phyloP scores from a whole-genome alignment of 176 grass and related monocot genomes.

The Zea luxurians region DNA sequence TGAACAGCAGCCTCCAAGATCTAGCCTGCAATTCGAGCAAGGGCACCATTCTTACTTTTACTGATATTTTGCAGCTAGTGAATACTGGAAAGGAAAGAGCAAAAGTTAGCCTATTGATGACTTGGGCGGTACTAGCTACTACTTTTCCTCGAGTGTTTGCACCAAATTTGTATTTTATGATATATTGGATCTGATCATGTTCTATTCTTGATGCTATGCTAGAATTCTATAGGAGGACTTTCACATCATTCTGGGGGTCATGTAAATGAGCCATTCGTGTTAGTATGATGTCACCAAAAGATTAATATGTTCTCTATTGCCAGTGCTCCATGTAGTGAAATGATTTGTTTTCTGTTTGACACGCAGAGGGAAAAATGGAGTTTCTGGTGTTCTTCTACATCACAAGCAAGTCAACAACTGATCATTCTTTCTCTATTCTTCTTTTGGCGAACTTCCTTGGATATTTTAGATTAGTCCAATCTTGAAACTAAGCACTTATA shows the following conservation, averaged over 20 bases:
- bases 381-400: conserved; percentile 94
- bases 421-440: conserved; percentile 44
- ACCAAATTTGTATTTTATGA: conserved; percentile 6
- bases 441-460: conserved; percentile 33
- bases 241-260: conserved; percentile 88
- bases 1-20: not conserved
- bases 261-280: conserved; percentile 94
- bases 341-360: conserved; percentile 30
- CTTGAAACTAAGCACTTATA: conserved; percentile 21
- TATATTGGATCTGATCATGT: conserved; percentile 36
- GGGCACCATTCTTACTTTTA: conserved; percentile 20
- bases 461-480: conserved; percentile 21
- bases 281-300: conserved; percentile 35
- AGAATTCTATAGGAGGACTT: conserved; percentile 96
- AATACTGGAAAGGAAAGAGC: conserved; percentile 92
- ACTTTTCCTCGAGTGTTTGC: not conserved
- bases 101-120: conserved; percentile 95
- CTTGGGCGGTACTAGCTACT: conserved; percentile 76
- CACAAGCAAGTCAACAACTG: conserved; percentile 80
- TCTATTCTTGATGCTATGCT: conserved; percentile 41
- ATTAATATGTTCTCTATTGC: conserved; percentile 26
- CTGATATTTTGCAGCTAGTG: conserved; percentile 68
- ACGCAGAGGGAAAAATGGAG: conserved; percentile 83
- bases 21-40: not conserved
- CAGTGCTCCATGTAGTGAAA: conserved; percentile 34